These are phyloP conservation scores for Nannochloropsis oceanica DNA, from an alignment of 108 stramenopile species.

Conservation along the genomic window DNA sequence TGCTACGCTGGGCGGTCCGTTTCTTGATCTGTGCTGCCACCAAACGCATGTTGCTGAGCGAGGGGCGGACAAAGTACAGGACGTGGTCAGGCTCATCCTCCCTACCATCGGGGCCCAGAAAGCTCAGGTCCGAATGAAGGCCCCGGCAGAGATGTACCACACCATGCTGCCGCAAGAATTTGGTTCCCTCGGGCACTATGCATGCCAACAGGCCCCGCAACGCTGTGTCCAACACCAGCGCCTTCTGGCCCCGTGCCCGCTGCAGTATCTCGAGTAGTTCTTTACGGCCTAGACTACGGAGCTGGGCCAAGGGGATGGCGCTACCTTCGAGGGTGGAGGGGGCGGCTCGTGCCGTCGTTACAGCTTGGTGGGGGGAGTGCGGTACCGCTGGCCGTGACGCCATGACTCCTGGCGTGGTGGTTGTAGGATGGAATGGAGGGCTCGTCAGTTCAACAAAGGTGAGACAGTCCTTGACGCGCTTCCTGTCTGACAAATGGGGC, in stretches of 20 bases:
- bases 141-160: not conserved
- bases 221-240: slow-evolving; percentile 1
- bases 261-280: not conserved
- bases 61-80: slow-evolving; percentile 1
- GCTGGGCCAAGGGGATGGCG: not conserved
- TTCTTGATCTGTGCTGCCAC: slow-evolving; percentile 15
- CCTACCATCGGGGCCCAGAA: not conserved
- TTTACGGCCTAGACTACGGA: not conserved
- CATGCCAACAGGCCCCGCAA: slow-evolving; percentile 1
- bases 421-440: no score
- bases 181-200: slow-evolving; percentile 5
- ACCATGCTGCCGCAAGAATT: not conserved
- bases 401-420: no score
- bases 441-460: no score
- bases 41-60: not conserved
- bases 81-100: slow-evolving; percentile 4
- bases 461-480: no score
- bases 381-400: no score
- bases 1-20: not conserved
- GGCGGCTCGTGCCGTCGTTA: not conserved
- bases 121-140: not conserved
- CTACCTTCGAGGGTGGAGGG: not conserved
- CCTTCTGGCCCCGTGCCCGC: not conserved
- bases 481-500: no score
- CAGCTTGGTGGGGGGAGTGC: no score